phyloP scores from a whole-genome alignment of 805 yeast genomes.

The Suhomyces vadensis region DNA sequence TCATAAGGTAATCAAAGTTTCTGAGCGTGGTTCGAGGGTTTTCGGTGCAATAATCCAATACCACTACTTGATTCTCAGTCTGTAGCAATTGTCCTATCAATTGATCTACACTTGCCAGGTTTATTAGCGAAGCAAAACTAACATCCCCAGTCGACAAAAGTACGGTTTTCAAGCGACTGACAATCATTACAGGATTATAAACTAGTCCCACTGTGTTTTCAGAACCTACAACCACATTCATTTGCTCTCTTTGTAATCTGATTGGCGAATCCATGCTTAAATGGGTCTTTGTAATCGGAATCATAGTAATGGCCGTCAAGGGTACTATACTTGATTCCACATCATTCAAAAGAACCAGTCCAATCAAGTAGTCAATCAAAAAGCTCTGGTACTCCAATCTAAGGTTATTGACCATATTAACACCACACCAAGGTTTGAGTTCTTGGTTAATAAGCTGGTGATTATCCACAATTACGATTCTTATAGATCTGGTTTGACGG shows the following conservation, averaged over 20 bases:
- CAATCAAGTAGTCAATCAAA: constrained; percentile 8
- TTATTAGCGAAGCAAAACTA: constrained; percentile 6
- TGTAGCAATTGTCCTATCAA: constrained; percentile 1
- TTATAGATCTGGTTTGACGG: constrained; percentile 12
- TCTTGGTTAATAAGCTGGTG: constrained; percentile 5
- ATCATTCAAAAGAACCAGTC: neutral
- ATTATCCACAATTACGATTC: constrained; percentile 17
- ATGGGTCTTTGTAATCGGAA: neutral
- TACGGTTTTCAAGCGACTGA: constrained; percentile 9
- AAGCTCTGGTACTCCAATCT: constrained; percentile 13
- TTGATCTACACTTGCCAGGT: neutral
- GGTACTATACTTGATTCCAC: neutral
- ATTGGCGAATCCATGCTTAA: constrained; percentile 2
- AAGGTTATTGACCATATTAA: constrained; percentile 18
- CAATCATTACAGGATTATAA: constrained; percentile 19
- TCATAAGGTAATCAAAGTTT: constrained; percentile 1
- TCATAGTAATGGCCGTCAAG: neutral
- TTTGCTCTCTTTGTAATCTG: neutral
- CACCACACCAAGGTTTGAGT: constrained; percentile 32
- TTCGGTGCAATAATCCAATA: constrained; percentile 4
- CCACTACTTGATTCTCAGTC: neutral
- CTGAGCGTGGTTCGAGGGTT: neutral
- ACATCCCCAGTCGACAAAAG: constrained; percentile 8
- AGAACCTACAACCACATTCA: neutral
- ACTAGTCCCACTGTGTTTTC: constrained; percentile 12